Evolutionary conservation across 345 rosid genomes (phyloP), one percentile per base, ranked within the genome.

Genomic region (Geranium rotundifolium): DNA sequence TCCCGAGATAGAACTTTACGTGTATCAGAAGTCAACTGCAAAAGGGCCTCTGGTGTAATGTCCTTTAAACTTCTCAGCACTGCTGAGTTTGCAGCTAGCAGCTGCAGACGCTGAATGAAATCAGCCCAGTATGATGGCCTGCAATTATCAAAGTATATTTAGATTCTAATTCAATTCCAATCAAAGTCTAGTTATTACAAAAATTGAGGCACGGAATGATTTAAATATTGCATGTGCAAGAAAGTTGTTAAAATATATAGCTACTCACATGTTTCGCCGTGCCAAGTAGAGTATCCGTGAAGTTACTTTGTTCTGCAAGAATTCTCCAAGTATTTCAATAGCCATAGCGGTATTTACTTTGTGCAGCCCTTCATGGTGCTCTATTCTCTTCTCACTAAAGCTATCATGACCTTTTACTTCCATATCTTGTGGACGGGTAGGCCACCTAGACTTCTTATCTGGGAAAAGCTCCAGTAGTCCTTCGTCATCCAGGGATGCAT

Each of bases 401-500:
- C 56, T 76, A 58, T 78, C 78, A 54, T 61, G 71, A 17, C 78
- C 77, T 62, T 85, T 95, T 23, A 93, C 77, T 49, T 84, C 88
- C 92, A 90, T 85, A 66, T 74, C 82, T 30, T 71, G 71, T 50
- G 80, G 62, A 58, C 71, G 65, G 56, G 67, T 61, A 19, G 77
- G 76, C 97, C 99, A 93, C 69, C 61, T 67, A 59, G 87, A 80
- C 55, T 68, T 80, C 76, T 76, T 81, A 61, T 84, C 84, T 56
- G 80, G 71, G 56, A 86, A 75, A 64, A 76, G 80, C 65, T 88
- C 90, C 69, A 93, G 77, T 75, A 93, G 74, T 39, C 90, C 86
- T 81, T 93, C 97, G 58, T 88, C 99, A 63, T 86, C 95, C 70
- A 93, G 69, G 54, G 96, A 84, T 63, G 90, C 97, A 83, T 93